A percentile compares a stretch with the other conserved stretches of the same genome.
phyloP scores from a whole-genome alignment of 768 basidiomycete genomes.

The Leccinum truebloodii region DNA sequence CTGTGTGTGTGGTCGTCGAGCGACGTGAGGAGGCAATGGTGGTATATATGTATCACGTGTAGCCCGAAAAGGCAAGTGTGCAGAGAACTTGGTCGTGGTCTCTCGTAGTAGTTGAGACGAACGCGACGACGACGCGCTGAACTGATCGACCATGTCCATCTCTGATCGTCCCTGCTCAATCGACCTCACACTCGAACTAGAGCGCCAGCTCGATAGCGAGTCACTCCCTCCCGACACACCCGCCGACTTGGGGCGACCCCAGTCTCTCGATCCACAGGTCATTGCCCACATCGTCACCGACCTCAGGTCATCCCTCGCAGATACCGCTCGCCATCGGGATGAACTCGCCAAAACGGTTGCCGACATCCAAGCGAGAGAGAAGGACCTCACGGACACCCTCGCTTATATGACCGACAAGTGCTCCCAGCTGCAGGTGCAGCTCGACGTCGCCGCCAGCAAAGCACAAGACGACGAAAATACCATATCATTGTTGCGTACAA shows the following conservation, averaged over 20 bases:
- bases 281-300: slow-evolving; percentile 76
- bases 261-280: slow-evolving; percentile 71
- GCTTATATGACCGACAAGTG: slow-evolving; percentile 68
- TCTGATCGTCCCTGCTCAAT: slow-evolving; percentile 52
- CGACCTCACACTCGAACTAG: slow-evolving; percentile 78
- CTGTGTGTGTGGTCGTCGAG: background rate
- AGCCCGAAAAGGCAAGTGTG: background rate
- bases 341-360: slow-evolving; percentile 56
- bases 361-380: slow-evolving; percentile 53
- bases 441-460: slow-evolving; percentile 51
- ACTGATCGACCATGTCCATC: slow-evolving; percentile 30
- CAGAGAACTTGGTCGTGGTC: no score
- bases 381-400: slow-evolving; percentile 62
- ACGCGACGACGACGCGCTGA: slow-evolving; percentile 16
- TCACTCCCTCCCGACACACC: slow-evolving; percentile 53
- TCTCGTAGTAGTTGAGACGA: background rate
- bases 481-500: slow-evolving; percentile 71
- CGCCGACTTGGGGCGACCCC: slow-evolving; percentile 36
- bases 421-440: slow-evolving; percentile 54
- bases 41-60: slow-evolving; percentile 16
- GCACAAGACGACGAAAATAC: slow-evolving; percentile 76
- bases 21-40: background rate
- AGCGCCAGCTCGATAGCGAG: slow-evolving; percentile 70
- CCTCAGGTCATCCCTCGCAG: slow-evolving; percentile 63
- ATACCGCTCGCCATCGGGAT: slow-evolving; percentile 72